Base-by-base conservation (phyloP, 148 eudicot genomes). In the Polygonum aviculare region DNA sequence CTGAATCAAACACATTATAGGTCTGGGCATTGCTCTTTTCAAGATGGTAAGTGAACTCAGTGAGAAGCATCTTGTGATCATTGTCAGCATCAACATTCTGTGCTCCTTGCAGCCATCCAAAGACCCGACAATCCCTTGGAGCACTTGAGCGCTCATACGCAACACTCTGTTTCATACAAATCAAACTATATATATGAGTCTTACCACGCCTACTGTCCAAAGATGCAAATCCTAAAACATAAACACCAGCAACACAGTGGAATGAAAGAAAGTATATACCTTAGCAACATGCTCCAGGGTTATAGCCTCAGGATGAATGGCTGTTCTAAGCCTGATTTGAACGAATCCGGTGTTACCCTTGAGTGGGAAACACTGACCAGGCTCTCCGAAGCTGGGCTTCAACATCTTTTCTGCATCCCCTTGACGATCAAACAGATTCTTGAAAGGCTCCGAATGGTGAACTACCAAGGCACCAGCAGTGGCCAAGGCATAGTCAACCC, bases 1-100 rank as follows among this genome's bases (percentile, higher is more conserved):
- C 80, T 10, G 87, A 78, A n/a, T 87, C 86, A 77, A 81, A 39
- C 39, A 90, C 95, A 12, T 85, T 76, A 62, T 75, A 87, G 21
- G 97, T 91, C 79, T 94, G 98, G 26, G 89, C 91, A 82, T 84
- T 87, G 85, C 93, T 90, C 87, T 91, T 91, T 74, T 88, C 91
- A 0, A 94, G 91, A 80, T 91, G 93, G 69, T 91, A 94, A 0
- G 83, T 75, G 52, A 94, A 94, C 76, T 94, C 97, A 1, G 93
- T 79, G 83, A 92, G 77, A 54, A 88, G 87, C 51, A 75, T 54
- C 83, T 80, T 82, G 77, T 86, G 81, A 62, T n/a, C n/a, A n/a
- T 82, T 81, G 36, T 82, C 86, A 11, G 41, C 38, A 52, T 81
- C 84, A 38, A 72, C 65, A 78, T 21, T 78, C 38, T 69, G 67